Conservation (phyloP, 192 early-diverging fungal genomes). For the Allomyces arbusculus region DNA sequence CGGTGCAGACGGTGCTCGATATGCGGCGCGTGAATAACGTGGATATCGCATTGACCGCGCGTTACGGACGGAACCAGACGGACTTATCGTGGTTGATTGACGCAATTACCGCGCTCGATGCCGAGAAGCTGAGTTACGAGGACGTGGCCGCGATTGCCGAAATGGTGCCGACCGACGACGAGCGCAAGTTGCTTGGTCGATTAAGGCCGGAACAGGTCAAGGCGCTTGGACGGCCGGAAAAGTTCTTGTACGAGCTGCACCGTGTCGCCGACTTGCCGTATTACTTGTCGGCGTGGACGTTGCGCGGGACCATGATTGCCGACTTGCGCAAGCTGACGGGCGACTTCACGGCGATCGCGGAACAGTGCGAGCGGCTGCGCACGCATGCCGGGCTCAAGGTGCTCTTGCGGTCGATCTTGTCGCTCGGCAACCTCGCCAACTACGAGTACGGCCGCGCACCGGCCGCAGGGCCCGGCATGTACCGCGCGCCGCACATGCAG, state of each 20-base stretch:
- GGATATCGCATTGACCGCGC: neutral
- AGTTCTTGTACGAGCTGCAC: slow-evolving; percentile 25
- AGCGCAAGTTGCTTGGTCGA: neutral
- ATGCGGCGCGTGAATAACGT: slow-evolving; percentile 4
- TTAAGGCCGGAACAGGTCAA: neutral
- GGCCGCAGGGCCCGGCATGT: slow-evolving; percentile 7
- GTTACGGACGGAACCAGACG: neutral
- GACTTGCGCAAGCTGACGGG: slow-evolving; percentile 15
- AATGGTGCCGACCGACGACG: neutral
- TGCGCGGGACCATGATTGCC: slow-evolving; percentile 8
- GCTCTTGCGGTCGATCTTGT: slow-evolving; percentile 19
- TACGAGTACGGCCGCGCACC: slow-evolving; percentile 16
- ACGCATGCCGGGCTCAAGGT: slow-evolving; percentile 19
- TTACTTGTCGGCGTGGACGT: slow-evolving; percentile 16
- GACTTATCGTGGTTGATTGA: neutral
- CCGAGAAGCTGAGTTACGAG: neutral
- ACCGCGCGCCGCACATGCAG: slow-evolving; percentile 24
- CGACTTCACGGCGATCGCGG: slow-evolving; percentile 10
- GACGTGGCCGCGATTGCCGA: neutral
- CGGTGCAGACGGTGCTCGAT: slow-evolving; percentile 8
- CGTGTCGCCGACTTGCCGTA: slow-evolving; percentile 13
- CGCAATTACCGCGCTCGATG: neutral
- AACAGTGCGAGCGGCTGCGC: slow-evolving; percentile 14
- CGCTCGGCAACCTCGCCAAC: slow-evolving; percentile 30
- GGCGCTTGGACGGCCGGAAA: slow-evolving; percentile 27